A percentile compares a stretch with the other conserved stretches of the same genome.
These are phyloP conservation scores for Lachancea mirantina DNA, from an alignment of 805 yeast genomes.

Conservation along the genomic window DNA sequence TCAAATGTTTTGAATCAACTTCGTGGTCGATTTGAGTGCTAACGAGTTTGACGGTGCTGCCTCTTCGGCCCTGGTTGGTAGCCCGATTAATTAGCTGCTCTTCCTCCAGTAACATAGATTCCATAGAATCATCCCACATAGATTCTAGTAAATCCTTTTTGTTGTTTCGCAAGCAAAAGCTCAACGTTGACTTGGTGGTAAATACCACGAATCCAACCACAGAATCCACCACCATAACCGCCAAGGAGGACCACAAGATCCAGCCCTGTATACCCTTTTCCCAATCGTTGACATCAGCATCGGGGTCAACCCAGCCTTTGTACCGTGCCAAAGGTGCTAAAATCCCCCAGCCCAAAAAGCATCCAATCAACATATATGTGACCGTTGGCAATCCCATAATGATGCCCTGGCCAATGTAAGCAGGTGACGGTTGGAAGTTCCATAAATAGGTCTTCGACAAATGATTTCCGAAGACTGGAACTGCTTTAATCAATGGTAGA, in stretches of 20 bases:
- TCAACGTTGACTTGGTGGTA: conserved; percentile 37
- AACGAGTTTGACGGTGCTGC: conserved; percentile 26
- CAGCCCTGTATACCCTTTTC: conserved; percentile 92
- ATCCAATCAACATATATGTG: conserved; percentile 83
- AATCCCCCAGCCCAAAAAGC: conserved; percentile 85
- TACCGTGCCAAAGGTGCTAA: conserved; percentile 72
- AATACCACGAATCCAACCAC: conserved; percentile 70
- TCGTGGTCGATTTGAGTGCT: conserved; percentile 31
- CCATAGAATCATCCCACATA: conserved; percentile 25
- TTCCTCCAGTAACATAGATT: conserved; percentile 30
- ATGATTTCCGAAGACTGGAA: conserved; percentile 70
- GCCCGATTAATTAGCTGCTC: conserved; percentile 24
- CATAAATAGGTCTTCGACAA: conserved; percentile 64
- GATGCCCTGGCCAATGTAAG: conserved; percentile 94
- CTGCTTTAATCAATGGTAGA: conserved; percentile 54
- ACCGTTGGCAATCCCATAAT: conserved; percentile 95
- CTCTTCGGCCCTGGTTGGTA: conserved; percentile 12
- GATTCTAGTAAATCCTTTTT: conserved; percentile 19
- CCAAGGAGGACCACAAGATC: conserved; percentile 89
- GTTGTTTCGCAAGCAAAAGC: conserved; percentile 20
- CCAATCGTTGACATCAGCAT: conserved; percentile 73
- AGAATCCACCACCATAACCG: conserved; percentile 92
- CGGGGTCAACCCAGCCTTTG: conserved; percentile 83
- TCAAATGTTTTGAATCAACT: conserved; percentile 41
- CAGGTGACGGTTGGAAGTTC: conserved; percentile 94